phyloP scores from a whole-genome alignment of 2,329 filamentous ascomycete genomes.

The Monosporascus sp. region DNA sequence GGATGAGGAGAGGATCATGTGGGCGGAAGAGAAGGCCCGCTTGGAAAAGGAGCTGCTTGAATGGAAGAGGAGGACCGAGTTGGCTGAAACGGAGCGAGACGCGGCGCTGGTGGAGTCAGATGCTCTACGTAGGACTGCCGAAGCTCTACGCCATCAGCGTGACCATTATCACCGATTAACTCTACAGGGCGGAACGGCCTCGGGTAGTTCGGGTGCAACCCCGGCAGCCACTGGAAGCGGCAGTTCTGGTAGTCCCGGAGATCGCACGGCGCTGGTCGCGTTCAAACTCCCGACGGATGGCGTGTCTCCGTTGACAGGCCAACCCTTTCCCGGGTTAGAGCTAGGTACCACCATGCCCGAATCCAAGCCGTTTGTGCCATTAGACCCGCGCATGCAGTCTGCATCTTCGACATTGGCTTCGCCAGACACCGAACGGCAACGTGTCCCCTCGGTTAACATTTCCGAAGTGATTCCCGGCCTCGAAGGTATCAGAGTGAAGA shows the following conservation, averaged over 20 bases:
- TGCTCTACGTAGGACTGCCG: neutral
- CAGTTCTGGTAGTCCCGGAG: conserved; percentile 12
- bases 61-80: conserved; percentile 33
- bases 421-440: conserved; percentile 23
- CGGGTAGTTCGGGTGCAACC: conserved; percentile 12
- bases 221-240: conserved; percentile 9
- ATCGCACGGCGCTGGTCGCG: conserved; percentile 9
- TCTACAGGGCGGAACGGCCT: neutral
- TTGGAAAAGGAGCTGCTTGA: conserved; percentile 36
- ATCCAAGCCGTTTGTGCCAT: conserved; percentile 31
- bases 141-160: neutral
- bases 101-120: conserved; percentile 3
- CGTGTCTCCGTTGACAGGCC: conserved; percentile 10
- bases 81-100: conserved; percentile 12
- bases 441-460: conserved; percentile 49
- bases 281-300: conserved; percentile 14
- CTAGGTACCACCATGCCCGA: conserved; percentile 28
- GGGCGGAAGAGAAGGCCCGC: conserved; percentile 39
- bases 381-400: conserved; percentile 41
- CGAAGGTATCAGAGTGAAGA: conserved; percentile 55
- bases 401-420: conserved; percentile 22
- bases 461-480: conserved; percentile 52
- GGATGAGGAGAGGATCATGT: conserved; percentile 44
- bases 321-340: conserved; percentile 14
- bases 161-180: neutral